Percentiles rank a stretch among this genome's conserved stretches.
Evolutionary conservation across 2,329 filamentous ascomycete genomes (phyloP).

Genomic region (Fusarium caatingaense): DNA sequence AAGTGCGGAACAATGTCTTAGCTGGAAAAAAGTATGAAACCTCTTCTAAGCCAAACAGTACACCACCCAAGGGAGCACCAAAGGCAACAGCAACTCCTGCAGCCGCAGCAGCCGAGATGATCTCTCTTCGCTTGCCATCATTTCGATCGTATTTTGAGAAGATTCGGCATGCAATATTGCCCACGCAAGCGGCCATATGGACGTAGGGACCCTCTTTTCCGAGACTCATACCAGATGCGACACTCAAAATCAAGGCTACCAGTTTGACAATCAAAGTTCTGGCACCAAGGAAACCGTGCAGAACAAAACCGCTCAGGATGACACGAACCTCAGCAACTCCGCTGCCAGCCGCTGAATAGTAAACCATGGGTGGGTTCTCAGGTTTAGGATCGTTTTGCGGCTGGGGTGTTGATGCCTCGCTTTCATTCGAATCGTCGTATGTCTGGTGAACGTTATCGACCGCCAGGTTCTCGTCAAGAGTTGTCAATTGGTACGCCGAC

Average conservation of each 20-base stretch:
- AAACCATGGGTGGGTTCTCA: conserved; percentile 78
- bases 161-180: conserved; percentile 94
- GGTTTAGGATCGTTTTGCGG: conserved; percentile 53
- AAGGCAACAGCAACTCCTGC: conserved; percentile 95
- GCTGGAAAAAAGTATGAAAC: conserved; percentile 97
- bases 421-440: conserved; percentile 55
- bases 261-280: conserved; percentile 90
- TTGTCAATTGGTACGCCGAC: conserved; percentile 86
- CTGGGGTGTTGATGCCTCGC: conserved; percentile 58
- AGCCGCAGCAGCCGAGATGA: conserved; percentile 91
- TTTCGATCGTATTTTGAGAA: conserved; percentile 95
- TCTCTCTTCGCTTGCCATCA: conserved; percentile 92
- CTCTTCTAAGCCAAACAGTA: conserved; percentile 94
- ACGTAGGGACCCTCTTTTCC: conserved; percentile 97
- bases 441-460: conserved; percentile 64
- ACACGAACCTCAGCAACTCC: conserved; percentile 98
- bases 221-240: conserved; percentile 90
- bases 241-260: conserved; percentile 83
- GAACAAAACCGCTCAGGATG: conserved; percentile 95
- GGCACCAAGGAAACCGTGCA: conserved; percentile 93
- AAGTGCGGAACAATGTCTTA: conserved; percentile 96
- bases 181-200: conserved; percentile 95
- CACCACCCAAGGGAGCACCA: conserved; percentile 86
- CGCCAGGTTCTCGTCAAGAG: conserved; percentile 91
- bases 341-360: conserved; percentile 95